phyloP scores from a whole-genome alignment of 2,329 filamentous ascomycete species.

The Trichophyton schoenleinii region DNA sequence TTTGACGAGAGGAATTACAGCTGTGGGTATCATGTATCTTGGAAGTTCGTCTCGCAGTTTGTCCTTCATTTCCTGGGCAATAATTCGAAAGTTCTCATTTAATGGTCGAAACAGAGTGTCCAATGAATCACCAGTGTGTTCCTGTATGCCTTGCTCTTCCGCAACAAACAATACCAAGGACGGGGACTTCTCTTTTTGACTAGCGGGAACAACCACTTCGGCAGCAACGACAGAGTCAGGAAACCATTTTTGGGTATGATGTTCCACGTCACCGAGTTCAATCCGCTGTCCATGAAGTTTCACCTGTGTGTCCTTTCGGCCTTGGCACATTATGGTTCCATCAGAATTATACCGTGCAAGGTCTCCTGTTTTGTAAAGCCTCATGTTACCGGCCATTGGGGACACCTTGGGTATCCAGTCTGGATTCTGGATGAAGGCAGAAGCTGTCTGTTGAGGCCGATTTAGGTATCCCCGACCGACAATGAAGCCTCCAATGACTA shows the following conservation, averaged over 20 bases:
- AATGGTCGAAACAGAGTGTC: background rate
- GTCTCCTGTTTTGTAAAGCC: conserved; percentile 27
- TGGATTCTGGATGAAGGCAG: conserved; percentile 16
- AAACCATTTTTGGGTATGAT: conserved; percentile 5
- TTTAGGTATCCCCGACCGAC: conserved; percentile 27
- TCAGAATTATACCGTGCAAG: conserved; percentile 17
- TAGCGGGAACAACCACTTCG: conserved; percentile 4
- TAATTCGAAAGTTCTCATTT: background rate
- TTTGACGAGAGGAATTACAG: conserved; percentile 22
- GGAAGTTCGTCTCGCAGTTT: conserved; percentile 3
- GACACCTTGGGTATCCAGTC: conserved; percentile 19
- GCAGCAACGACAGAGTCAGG: background rate
- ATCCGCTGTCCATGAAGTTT: conserved; percentile 6
- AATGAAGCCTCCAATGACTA: conserved; percentile 25
- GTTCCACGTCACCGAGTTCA: conserved; percentile 9
- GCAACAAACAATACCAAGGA: conserved; percentile 11
- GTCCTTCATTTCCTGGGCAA: background rate
- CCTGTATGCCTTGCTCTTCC: background rate
- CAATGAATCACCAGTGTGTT: background rate
- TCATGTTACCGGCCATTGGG: conserved; percentile 6
- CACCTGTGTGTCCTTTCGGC: conserved; percentile 7
- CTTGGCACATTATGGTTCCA: conserved; percentile 4
- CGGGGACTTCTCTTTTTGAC: background rate
- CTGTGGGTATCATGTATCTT: conserved; percentile 11
- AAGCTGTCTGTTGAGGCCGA: conserved; percentile 20